These are phyloP conservation scores for Lathyrus aphaca DNA, from an alignment of 306 rosid genomes.

Conservation along the genomic window DNA sequence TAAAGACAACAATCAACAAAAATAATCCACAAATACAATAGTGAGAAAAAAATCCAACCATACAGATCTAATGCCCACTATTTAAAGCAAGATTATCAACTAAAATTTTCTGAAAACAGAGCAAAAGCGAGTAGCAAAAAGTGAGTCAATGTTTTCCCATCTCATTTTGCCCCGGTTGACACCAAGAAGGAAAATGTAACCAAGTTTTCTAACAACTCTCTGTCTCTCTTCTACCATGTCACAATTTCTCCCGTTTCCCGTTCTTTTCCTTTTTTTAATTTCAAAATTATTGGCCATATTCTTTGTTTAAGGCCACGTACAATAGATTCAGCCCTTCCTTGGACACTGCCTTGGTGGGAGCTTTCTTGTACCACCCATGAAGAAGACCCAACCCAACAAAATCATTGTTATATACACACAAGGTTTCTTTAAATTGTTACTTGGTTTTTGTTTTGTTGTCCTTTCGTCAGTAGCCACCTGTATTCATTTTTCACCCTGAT, in stretches of 20 bases:
- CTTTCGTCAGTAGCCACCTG: constrained; percentile 26
- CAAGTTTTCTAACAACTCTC: neutral
- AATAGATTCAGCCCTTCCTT: neutral
- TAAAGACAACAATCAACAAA: neutral
- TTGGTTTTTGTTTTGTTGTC: constrained; percentile 4
- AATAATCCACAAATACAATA: neutral
- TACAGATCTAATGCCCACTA: neutral
- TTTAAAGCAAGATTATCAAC: neutral
- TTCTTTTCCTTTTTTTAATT: neutral
- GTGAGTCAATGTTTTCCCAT: neutral
- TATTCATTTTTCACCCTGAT: constrained; percentile 10
- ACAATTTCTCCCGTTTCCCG: neutral
- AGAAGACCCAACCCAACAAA: neutral
- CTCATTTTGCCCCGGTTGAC: neutral
- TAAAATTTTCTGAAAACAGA: neutral
- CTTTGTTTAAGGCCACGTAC: constrained; percentile 5
- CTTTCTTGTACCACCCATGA: neutral
- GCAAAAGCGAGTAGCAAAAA: neutral
- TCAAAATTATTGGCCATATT: neutral
- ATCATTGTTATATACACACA: neutral
- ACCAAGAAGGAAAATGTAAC: neutral
- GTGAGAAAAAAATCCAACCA: neutral
- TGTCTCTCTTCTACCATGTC: neutral
- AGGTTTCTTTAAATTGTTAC: neutral
- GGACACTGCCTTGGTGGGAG: neutral